phyloP scores from a whole-genome alignment of 345 rosid species.

The Linum trigynum region DNA sequence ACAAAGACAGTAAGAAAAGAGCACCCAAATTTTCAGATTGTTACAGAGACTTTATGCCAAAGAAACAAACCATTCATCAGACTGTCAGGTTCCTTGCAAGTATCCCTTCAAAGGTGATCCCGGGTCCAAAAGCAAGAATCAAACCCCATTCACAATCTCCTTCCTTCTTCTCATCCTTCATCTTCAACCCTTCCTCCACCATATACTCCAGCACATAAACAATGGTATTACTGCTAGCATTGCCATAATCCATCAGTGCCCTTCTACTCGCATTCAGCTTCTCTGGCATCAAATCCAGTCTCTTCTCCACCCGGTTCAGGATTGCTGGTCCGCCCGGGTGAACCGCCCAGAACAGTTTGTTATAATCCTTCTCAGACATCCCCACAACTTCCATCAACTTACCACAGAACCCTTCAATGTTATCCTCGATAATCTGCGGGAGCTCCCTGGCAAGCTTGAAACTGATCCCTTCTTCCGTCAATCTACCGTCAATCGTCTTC shows the following conservation, averaged over 20 bases:
- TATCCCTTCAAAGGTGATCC: conserved; percentile 94
- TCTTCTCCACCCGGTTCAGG: conserved; percentile 62
- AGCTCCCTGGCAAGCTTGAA: conserved; percentile 90
- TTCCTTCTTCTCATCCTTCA: conserved; percentile 7
- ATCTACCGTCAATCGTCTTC: conserved; percentile 61
- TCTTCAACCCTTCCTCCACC: conserved; percentile 57
- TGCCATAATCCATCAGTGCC: conserved; percentile 78
- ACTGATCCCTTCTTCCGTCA: conserved; percentile 79
- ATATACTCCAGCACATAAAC: conserved; percentile 80
- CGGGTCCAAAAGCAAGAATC: conserved; percentile 86
- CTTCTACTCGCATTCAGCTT: conserved; percentile 75
- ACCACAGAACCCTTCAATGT: conserved; percentile 73
- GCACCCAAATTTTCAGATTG: not conserved
- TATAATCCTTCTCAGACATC: conserved; percentile 28
- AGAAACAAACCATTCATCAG: not conserved
- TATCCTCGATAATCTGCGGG: conserved; percentile 78
- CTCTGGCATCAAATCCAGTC: conserved; percentile 33
- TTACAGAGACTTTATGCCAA: not conserved
- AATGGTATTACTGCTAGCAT: conserved; percentile 79
- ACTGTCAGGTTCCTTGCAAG: conserved; percentile 21
- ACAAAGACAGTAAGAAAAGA: no score
- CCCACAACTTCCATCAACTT: conserved; percentile 48
- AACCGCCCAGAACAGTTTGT: conserved; percentile 87
- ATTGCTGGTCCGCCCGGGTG: conserved; percentile 96
- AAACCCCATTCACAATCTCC: conserved; percentile 63